Base-by-base conservation (phyloP, 805 yeast genomes). In the Ascoidea asiatica region DNA sequence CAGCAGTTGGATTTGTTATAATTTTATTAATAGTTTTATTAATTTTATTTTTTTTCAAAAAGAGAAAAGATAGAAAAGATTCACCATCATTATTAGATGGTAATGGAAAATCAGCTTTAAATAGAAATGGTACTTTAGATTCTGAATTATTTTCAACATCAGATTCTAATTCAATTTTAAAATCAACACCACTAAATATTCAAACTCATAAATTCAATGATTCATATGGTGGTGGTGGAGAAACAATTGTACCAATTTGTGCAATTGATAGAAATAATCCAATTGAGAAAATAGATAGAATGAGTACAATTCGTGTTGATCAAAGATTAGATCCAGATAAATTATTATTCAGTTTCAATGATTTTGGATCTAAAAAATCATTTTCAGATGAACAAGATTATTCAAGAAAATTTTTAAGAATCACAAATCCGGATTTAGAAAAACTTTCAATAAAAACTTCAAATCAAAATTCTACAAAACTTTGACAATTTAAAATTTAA, bases 1-100 rank as follows among this genome's bases (percentile, higher is more conserved):
- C 82, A 2, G 88, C 75, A 0, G 92, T 86, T 17, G 95, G 89
- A 1, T 53, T 86, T 1, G 78, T 79, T 1, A 72, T 63, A 1
- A 52, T 75, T 0, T 68, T 68, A 1, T 41, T 78, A 1, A 42
- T 80, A 1, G 52, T 62, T 0, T 62, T 67, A 1, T 48, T 80
- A 48, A 48, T 70, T 53, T 63, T 73, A 62, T 58, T 70, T 36
- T 49, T 65, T 35, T 52, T 65, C 50, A 53, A 56, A 43, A 57
- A 53, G 5, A 54, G 52, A 42, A 53, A 45, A 22, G 50, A 49
- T 5, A 46, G 21, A 37, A 21, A 42, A 46, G 17, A 39, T 6
- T 42, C 39, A 21, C 35, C 42, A 8, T n/a, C n/a, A n/a, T n/a
- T n/a, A n/a, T n/a, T n/a, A n/a, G n/a, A n/a, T n/a, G n/a, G n/a